Percentiles rank a stretch among this genome's conserved stretches.
Evolutionary conservation across 768 basidiomycete genomes (phyloP).

Genomic region (Cystobasidium ongulense): DNA sequence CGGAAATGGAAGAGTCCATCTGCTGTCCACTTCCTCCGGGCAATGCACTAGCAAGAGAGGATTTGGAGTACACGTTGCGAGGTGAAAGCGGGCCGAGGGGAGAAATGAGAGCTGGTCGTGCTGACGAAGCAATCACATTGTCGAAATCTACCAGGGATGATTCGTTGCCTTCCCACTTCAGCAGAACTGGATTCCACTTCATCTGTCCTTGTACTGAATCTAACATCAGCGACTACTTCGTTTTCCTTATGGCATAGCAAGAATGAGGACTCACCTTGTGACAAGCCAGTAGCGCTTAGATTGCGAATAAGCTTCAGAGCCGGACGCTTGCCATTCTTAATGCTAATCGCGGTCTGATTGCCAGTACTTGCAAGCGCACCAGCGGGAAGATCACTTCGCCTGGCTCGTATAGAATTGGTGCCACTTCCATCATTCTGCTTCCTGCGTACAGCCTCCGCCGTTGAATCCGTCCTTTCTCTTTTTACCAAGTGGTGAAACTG

Average conservation of each 20-base stretch:
- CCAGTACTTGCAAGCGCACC: neutral
- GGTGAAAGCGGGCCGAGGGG: conserved; percentile 65
- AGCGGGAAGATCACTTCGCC: neutral
- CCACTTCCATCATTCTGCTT: neutral
- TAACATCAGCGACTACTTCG: conserved; percentile 11
- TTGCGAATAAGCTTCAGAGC: conserved; percentile 81
- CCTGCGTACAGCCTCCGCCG: neutral
- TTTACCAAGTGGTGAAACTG: neutral
- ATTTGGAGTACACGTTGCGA: conserved; percentile 47
- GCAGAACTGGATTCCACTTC: conserved; percentile 79
- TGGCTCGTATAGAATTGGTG: neutral
- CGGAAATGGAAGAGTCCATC: neutral
- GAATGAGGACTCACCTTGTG: conserved; percentile 71
- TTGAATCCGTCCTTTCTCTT: neutral
- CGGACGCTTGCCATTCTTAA: conserved; percentile 32
- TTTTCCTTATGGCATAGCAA: neutral
- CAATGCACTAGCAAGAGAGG: conserved; percentile 53
- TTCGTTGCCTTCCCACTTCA: conserved; percentile 89
- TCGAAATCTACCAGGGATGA: conserved; percentile 85
- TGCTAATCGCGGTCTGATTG: neutral
- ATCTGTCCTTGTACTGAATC: conserved; percentile 79
- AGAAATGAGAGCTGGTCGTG: conserved; percentile 89
- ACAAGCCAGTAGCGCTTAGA: conserved; percentile 57
- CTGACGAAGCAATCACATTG: conserved; percentile 64
- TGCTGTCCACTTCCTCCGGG: neutral